phyloP scores from a whole-genome alignment of 192 early-diverging fungal species.

The Coemansia sp. region DNA sequence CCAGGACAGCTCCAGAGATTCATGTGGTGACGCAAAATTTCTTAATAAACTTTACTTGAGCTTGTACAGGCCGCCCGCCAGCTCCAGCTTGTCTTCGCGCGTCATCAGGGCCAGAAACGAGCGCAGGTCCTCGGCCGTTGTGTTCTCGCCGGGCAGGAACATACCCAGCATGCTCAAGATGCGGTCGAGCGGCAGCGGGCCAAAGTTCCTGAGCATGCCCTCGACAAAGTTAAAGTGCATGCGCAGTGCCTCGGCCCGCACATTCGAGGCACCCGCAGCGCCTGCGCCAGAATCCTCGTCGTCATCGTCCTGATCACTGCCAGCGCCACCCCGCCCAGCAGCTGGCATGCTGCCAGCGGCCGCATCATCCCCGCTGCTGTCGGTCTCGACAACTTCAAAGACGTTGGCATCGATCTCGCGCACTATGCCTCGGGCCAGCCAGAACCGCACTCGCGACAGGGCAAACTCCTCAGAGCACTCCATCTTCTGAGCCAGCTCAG shows the following conservation, averaged over 20 bases:
- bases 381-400: conserved; percentile 25
- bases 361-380: background rate
- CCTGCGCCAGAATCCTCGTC: background rate
- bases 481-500: conserved; percentile 14
- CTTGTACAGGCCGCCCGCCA: conserved; percentile 49
- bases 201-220: conserved; percentile 60
- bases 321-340: background rate
- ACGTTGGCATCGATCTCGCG: conserved; percentile 12
- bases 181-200: conserved; percentile 55
- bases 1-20: conserved; percentile 74
- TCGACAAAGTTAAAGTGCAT: conserved; percentile 56
- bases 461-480: conserved; percentile 26
- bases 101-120: conserved; percentile 52
- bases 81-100: conserved; percentile 51
- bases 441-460: conserved; percentile 27
- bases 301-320: background rate
- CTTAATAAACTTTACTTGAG: conserved; percentile 9
- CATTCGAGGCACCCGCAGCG: conserved; percentile 3
- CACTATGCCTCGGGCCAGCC: conserved; percentile 44
- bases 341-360: background rate
- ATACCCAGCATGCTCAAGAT: conserved; percentile 56
- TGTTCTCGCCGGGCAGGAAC: conserved; percentile 52
- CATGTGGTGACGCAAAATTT: conserved; percentile 74
- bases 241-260: conserved; percentile 42
- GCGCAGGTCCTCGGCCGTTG: conserved; percentile 38